phyloP scores from a whole-genome alignment of 1,139 yeast genomes.

The Yamadazyma friedrichii region DNA sequence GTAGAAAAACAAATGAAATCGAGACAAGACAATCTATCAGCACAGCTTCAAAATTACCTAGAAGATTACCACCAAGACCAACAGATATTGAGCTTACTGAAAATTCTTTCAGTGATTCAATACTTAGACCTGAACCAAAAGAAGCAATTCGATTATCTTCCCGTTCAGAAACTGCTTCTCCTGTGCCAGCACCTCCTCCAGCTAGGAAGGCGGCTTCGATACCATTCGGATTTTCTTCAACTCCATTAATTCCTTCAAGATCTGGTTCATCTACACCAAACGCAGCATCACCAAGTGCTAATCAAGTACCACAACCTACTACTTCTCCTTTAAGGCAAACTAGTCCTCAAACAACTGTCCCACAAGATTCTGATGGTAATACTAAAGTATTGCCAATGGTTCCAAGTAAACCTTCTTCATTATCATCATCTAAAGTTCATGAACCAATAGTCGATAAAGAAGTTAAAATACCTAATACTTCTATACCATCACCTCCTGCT shows the following conservation, averaged over 20 bases:
- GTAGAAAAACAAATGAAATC: conserved; percentile 21
- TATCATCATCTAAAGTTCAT: conserved; percentile 17
- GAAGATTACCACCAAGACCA: conserved; percentile 25
- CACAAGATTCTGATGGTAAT: conserved; percentile 4
- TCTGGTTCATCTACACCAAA: conserved; percentile 30
- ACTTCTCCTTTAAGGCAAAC: conserved; percentile 1
- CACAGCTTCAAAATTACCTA: conserved; percentile 13
- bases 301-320: conserved; percentile 9
- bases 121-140: neutral
- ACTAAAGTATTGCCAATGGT: conserved; percentile 28
- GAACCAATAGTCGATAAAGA: conserved; percentile 13
- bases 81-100: conserved; percentile 15
- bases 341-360: conserved; percentile 8
- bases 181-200: conserved; percentile 29
- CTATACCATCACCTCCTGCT: conserved; percentile 25
- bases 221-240: conserved; percentile 38
- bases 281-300: conserved; percentile 13
- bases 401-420: conserved; percentile 24
- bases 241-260: conserved; percentile 42
- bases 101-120: neutral
- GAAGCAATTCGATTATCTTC: conserved; percentile 7
- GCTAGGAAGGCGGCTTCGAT: conserved; percentile 19
- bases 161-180: neutral
- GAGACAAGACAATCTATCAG: conserved; percentile 5
- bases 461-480: conserved; percentile 5